A percentile compares a stretch with the other conserved stretches of the same genome.
Conservation (phyloP, 2,329 filamentous ascomycete genomes). For the Trichophyton equinum region DNA sequence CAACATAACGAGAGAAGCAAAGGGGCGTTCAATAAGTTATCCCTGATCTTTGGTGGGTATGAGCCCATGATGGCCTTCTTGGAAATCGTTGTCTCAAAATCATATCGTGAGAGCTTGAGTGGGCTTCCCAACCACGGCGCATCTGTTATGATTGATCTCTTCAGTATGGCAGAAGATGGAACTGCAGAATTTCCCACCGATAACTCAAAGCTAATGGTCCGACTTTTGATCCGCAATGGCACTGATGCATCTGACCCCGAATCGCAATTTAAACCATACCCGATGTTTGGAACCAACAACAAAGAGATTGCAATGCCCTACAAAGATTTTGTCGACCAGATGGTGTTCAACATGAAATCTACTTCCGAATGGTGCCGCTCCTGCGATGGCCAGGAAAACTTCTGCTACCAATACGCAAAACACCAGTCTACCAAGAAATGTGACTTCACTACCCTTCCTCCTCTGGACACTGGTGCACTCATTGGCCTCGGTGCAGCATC, state of each 20-base stretch:
- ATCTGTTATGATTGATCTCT: conserved; percentile 42
- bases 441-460: not conserved
- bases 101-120: conserved; percentile 22
- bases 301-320: conserved; percentile 38
- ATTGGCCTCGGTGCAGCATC: not conserved
- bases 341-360: conserved; percentile 33
- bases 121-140: conserved; percentile 38
- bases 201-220: conserved; percentile 39
- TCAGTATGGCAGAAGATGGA: conserved; percentile 22
- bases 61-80: conserved; percentile 42
- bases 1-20: conserved; percentile 26
- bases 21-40: conserved; percentile 33
- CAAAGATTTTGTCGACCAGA: conserved; percentile 37
- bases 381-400: conserved; percentile 37
- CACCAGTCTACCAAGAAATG: not conserved
- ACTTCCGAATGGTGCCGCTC: conserved; percentile 40
- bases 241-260: conserved; percentile 28
- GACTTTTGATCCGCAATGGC: conserved; percentile 47
- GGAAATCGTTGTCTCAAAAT: conserved; percentile 23
- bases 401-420: conserved; percentile 35
- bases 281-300: conserved; percentile 40
- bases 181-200: conserved; percentile 26
- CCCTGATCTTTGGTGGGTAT: conserved; percentile 38
- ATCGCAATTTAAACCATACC: conserved; percentile 30
- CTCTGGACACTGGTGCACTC: not conserved